Base-by-base conservation (phyloP, 805 yeast species). In the Saturnispora hagleri region DNA sequence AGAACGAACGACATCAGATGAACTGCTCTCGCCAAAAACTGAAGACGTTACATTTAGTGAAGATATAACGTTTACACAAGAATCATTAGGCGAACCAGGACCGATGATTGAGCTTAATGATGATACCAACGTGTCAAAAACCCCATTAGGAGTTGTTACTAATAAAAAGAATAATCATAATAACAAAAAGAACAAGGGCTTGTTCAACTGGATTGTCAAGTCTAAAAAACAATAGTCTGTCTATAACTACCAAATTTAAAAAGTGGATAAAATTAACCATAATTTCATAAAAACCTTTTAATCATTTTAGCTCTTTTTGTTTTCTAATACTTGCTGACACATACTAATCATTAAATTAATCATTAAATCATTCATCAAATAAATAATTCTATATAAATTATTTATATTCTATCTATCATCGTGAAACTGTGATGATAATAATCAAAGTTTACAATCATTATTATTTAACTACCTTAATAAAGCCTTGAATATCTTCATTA, bases 21-120 rank as follows among this genome's bases (percentile, higher is more conserved):
- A 61, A 47, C 51, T 62, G 9, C 44, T 6, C 55, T 62, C 42
- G 45, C 40, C 15, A 31, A 35, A 13, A 48, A 22, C 26, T 5
- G 61, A 60, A 42, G 64, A 63, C 43, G 43, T 59, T 0, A 62
- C 65, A 1, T 46, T 62, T n/a, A 54, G 52, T 38, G 66, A 64
- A 48, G 64, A 64, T 48, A 51, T 54, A 22, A 63, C 66, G 5
- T 42, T 64, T 31, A 62, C 63, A 8, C 64, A 58, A 34, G 65
- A 62, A 15, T 45, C 45, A n/a, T 27, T 65, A 15, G 69, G 69
- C 41, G 68, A 66, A 47, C 69, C 69, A 4, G 69, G 69, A 13
- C 69, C 69, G n/a, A 66, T 66, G 62, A 51, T 65, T 45, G 60
- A 60, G 47, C 48, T 58, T 31, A 28, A 27, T 31, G 43, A 48